Evolutionary conservation across 163 green algal genomes (phyloP).

Genomic region (Chlorella variabilis): DNA sequence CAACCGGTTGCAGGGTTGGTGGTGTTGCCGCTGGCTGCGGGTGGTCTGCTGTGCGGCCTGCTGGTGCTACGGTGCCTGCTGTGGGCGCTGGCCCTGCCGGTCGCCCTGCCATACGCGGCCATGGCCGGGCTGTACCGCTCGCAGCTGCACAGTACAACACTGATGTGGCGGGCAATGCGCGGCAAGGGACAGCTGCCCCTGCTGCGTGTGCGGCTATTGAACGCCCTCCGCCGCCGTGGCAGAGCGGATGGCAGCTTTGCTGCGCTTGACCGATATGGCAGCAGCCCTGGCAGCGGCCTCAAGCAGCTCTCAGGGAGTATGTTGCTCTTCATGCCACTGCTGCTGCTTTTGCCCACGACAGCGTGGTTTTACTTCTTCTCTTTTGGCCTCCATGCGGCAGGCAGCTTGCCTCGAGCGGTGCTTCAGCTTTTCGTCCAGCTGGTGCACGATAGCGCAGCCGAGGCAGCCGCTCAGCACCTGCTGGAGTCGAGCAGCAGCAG

Average conservation of each 20-base stretch:
- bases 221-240: no score
- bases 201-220: no score
- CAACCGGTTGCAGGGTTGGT: neutral
- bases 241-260: neutral
- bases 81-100: neutral
- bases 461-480: neutral
- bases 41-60: no score
- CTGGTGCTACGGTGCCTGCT: conserved; percentile 3
- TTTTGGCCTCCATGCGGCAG: neutral
- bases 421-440: neutral
- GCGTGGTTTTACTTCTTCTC: conserved; percentile 18
- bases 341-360: conserved; percentile 44
- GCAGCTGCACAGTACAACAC: neutral
- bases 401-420: neutral
- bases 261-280: neutral
- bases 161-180: conserved; percentile 36
- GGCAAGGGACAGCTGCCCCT: conserved; percentile 15
- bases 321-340: conserved; percentile 41
- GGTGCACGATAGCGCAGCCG: neutral
- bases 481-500: neutral
- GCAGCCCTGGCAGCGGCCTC: neutral
- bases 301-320: conserved; percentile 23
- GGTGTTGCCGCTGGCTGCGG: neutral
- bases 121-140: neutral
- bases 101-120: neutral